Conservation (phyloP, 805 yeast genomes). For the Metschnikowia noctiluminum region DNA sequence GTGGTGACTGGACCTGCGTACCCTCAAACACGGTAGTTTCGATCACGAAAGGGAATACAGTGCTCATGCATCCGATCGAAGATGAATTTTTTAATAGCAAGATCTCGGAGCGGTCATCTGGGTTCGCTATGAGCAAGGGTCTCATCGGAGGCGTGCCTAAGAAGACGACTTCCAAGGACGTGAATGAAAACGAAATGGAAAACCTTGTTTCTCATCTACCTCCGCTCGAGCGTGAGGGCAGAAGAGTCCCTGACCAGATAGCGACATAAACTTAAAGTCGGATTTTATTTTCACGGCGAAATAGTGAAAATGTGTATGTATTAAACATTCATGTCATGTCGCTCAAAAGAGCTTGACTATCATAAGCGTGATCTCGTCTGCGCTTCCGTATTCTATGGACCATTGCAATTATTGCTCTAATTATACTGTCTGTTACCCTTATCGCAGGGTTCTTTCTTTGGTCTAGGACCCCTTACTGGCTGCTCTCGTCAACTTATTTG, state of each 20-base stretch:
- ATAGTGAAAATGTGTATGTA: neutral
- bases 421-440: conserved; percentile 1
- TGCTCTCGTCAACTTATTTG: conserved; percentile 35
- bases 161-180: conserved; percentile 27
- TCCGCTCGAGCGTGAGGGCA: conserved; percentile 37
- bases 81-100: conserved; percentile 85
- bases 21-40: conserved; percentile 89
- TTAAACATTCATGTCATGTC: conserved; percentile 5
- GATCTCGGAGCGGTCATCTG: conserved; percentile 65
- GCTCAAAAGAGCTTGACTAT: conserved; percentile 2
- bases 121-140: conserved; percentile 86
- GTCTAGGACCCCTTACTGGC: conserved; percentile 33
- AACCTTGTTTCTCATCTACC: conserved; percentile 27
- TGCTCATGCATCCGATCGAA: conserved; percentile 81
- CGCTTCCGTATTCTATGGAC: conserved; percentile 2
- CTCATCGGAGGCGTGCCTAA: conserved; percentile 88
- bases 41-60: conserved; percentile 73
- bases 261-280: neutral
- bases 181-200: conserved; percentile 7
- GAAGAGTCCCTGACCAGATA: conserved; percentile 18
- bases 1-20: conserved; percentile 96
- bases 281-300: neutral
- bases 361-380: conserved; percentile 6
- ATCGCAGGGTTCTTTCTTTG: neutral
- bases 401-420: conserved; percentile 1